A percentile compares a stretch with the other conserved stretches of the same genome.
phyloP scores from a whole-genome alignment of 1,284 basidiomycete genomes.

The Wolfiporia cocos region DNA sequence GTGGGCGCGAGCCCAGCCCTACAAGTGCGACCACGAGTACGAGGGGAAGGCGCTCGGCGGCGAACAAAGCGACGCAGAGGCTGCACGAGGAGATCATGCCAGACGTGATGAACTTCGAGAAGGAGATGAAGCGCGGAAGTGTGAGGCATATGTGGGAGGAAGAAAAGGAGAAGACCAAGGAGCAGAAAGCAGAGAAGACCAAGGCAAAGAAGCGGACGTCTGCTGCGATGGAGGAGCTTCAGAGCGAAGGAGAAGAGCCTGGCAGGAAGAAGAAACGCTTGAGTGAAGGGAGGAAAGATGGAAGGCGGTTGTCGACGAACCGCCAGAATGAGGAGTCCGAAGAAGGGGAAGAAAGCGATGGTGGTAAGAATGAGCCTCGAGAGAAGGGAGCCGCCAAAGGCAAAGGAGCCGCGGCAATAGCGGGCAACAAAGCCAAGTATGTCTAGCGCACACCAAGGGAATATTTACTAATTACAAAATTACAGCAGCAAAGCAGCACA shows the following conservation, averaged over 20 bases:
- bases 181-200: conserved; percentile 12
- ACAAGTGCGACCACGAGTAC: conserved; percentile 14
- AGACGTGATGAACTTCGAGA: conserved; percentile 64
- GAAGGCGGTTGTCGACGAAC: neutral
- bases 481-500: too few species aligned
- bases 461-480: too few species aligned
- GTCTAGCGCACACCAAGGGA: too few species aligned
- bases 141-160: conserved; percentile 24
- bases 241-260: conserved; percentile 24
- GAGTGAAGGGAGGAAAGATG: conserved; percentile 6
- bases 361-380: neutral
- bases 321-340: conserved; percentile 10
- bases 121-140: conserved; percentile 47
- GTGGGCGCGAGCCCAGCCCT: conserved; percentile 6
- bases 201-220: conserved; percentile 26
- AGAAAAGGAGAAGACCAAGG: conserved; percentile 22
- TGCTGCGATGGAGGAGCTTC: conserved; percentile 14
- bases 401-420: neutral
- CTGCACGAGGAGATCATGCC: conserved; percentile 70
- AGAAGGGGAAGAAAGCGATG: conserved; percentile 1
- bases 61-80: conserved; percentile 54
- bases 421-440: too few species aligned
- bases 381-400: conserved; percentile 1
- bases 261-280: conserved; percentile 29
- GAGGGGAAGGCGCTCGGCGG: conserved; percentile 49